Percentiles rank a stretch among this genome's conserved stretches.
phyloP scores from a whole-genome alignment of 176 grass and related monocot genomes.

The Raddia guianensis region DNA sequence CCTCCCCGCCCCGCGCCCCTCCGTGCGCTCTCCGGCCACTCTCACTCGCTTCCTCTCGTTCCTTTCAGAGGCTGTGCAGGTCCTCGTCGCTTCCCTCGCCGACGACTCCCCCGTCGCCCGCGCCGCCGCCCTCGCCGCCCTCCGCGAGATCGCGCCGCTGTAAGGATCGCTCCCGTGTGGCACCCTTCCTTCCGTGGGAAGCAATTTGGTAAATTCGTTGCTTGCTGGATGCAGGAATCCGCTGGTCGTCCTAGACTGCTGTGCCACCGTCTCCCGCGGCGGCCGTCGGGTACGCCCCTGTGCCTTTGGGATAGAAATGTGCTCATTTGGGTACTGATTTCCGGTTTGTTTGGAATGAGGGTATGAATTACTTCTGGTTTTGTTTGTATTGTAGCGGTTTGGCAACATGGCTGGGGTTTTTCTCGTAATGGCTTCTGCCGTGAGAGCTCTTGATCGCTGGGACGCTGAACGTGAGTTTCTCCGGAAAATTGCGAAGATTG shows the following conservation, averaged over 20 bases:
- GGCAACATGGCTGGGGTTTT: constrained; percentile 94
- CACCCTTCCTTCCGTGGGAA: background rate
- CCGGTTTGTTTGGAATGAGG: background rate
- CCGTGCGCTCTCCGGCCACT: background rate
- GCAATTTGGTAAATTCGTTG: constrained; percentile 41
- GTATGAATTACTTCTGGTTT: constrained; percentile 20
- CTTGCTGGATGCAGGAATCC: constrained; percentile 65
- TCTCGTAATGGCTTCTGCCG: constrained; percentile 84
- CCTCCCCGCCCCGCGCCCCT: background rate
- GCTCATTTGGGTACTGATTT: background rate
- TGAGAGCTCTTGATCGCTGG: constrained; percentile 57
- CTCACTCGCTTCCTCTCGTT: constrained; percentile 14
- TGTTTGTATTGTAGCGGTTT: constrained; percentile 62
- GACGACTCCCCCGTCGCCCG: constrained; percentile 72
- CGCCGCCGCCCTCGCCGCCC: constrained; percentile 72
- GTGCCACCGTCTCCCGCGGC: constrained; percentile 66
- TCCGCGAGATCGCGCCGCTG: constrained; percentile 87
- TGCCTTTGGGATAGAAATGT: background rate
- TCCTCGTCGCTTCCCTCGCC: constrained; percentile 85
- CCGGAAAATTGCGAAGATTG: constrained; percentile 75
- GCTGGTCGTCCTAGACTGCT: constrained; percentile 77
- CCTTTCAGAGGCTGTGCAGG: constrained; percentile 82
- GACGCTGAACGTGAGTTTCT: constrained; percentile 61
- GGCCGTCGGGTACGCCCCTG: constrained; percentile 63
- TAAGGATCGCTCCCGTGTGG: constrained; percentile 33